Percentiles rank a stretch among this genome's conserved stretches.
Conservation (phyloP, 2,329 filamentous ascomycete species). For the Aspergillus thermomutatus region DNA sequence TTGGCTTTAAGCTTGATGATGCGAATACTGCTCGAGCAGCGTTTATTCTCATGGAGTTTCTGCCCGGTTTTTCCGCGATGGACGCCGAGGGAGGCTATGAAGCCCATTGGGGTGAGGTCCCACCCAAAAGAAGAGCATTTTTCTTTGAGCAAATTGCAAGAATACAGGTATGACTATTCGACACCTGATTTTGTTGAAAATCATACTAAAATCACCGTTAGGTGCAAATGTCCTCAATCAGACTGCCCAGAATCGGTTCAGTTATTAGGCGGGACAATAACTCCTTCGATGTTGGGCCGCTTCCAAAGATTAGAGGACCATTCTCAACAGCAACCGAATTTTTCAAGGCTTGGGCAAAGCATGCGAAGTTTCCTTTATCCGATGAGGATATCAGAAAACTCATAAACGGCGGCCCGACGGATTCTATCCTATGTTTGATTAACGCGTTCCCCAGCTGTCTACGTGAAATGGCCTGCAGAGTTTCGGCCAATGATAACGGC, state of each 20-base stretch:
- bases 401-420: not conserved
- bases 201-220: not conserved
- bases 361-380: slow-evolving; percentile 6
- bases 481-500: slow-evolving; percentile 1
- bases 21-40: slow-evolving; percentile 23
- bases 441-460: too few relatives aligned
- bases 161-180: too few relatives aligned
- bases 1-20: slow-evolving; percentile 1
- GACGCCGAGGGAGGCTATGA: slow-evolving; percentile 23
- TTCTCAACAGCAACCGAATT: slow-evolving; percentile 4
- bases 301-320: too few relatives aligned
- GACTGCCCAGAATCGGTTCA: slow-evolving; percentile 16
- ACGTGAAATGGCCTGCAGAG: too few relatives aligned
- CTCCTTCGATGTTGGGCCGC: slow-evolving; percentile 5
- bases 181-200: too few relatives aligned
- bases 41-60: slow-evolving; percentile 30
- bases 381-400: slow-evolving; percentile 5
- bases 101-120: slow-evolving; percentile 7
- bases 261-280: slow-evolving; percentile 7
- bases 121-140: slow-evolving; percentile 1
- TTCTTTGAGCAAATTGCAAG: not conserved
- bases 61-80: slow-evolving; percentile 19
- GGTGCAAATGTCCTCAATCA: slow-evolving; percentile 14
- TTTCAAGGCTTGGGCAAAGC: slow-evolving; percentile 16
- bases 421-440: too few relatives aligned